A percentile compares a stretch with the other conserved stretches of the same genome.
Evolutionary conservation across 2,329 filamentous ascomycete genomes (phyloP).

Genomic region (Hortaea sp.): DNA sequence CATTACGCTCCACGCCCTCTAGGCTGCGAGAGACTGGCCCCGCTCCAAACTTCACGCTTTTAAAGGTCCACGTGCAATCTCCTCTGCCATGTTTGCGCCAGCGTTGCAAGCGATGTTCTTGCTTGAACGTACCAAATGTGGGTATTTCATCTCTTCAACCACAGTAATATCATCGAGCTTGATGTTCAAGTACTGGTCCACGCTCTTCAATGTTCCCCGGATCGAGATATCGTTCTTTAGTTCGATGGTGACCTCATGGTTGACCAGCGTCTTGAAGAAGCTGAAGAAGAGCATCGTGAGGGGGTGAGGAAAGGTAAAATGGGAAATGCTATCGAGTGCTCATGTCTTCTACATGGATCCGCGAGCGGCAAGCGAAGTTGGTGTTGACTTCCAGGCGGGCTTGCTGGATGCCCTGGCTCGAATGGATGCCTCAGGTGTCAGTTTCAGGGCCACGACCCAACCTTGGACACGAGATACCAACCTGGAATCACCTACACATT

Average conservation of each 20-base stretch:
- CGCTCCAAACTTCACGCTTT: too few species aligned
- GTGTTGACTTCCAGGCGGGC: slow-evolving; percentile 1
- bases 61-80: not conserved
- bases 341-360: too few species aligned
- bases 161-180: slow-evolving; percentile 94
- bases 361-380: not conserved
- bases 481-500: too few species aligned
- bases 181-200: slow-evolving; percentile 98
- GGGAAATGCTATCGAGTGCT: slow-evolving; percentile 3
- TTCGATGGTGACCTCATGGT: slow-evolving; percentile 94
- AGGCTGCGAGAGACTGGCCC: too few species aligned
- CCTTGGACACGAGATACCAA: too few species aligned
- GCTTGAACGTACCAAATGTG: slow-evolving; percentile 63
- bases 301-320: not conserved
- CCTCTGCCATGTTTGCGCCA: not conserved
- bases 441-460: too few species aligned
- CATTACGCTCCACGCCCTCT: not conserved
- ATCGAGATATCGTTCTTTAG: slow-evolving; percentile 99
- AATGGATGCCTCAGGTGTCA: too few species aligned
- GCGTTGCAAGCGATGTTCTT: not conserved
- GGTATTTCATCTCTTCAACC: slow-evolving; percentile 87
- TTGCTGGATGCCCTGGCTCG: too few species aligned
- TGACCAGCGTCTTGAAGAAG: slow-evolving; percentile 95
- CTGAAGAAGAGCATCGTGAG: slow-evolving; percentile 26
- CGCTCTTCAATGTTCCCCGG: slow-evolving; percentile 87